phyloP scores from a whole-genome alignment of 1,284 basidiomycete species.

The Mycena sp. region DNA sequence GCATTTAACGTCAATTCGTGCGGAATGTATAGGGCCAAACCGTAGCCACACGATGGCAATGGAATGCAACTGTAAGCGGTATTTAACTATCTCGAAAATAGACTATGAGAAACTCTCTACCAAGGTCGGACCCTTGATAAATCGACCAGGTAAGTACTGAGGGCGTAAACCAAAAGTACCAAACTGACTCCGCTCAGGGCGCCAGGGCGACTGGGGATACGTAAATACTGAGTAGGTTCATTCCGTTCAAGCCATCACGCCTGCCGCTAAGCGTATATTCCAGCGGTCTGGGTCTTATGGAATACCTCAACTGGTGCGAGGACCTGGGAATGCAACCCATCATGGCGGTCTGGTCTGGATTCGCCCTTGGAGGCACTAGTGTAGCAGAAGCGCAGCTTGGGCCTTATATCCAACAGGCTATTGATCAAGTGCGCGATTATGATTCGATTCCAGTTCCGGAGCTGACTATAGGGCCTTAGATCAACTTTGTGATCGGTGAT shows the following conservation, averaged over 20 bases:
- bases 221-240: conserved; percentile 69
- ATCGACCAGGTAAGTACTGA: conserved; percentile 12
- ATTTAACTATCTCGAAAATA: conserved; percentile 40
- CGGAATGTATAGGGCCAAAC: conserved; percentile 56
- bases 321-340: conserved; percentile 71
- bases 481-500: conserved; percentile 76
- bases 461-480: conserved; percentile 47
- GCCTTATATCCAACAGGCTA: conserved; percentile 73
- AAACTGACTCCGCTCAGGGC: conserved; percentile 4
- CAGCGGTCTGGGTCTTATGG: conserved; percentile 71
- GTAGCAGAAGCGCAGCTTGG: conserved; percentile 60
- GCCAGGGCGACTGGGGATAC: conserved; percentile 73
- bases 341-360: conserved; percentile 77
- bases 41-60: conserved; percentile 67
- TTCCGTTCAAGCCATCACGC: too few relatives aligned
- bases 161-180: neutral
- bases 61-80: conserved; percentile 77
- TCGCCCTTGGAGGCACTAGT: conserved; percentile 60
- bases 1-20: neutral
- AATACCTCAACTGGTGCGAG: conserved; percentile 74
- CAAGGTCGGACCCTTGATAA: conserved; percentile 20
- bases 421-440: conserved; percentile 60
- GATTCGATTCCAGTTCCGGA: neutral
- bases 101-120: neutral
- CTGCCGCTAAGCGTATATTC: too few relatives aligned